Conservation (phyloP, 352 stramenopile genomes). For the Globisporangium spiculum region DNA sequence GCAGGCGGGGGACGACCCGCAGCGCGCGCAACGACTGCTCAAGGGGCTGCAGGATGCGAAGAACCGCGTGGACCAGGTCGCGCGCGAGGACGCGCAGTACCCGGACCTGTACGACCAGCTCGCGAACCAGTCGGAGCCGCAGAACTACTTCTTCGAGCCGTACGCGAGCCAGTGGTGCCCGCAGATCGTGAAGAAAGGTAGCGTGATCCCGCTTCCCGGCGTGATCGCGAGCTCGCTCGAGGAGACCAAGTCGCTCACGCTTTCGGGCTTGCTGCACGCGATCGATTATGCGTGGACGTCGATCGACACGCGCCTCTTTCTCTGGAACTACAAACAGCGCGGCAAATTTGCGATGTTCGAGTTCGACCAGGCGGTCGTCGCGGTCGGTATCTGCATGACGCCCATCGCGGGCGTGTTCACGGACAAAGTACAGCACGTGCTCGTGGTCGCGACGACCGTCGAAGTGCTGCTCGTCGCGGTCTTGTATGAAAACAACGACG, state of each 20-base stretch:
- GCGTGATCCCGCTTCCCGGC: slow-evolving; percentile 58
- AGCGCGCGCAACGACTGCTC: slow-evolving; percentile 42
- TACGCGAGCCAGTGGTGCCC: slow-evolving; percentile 80
- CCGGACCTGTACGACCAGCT: slow-evolving; percentile 82
- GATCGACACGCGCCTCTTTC: slow-evolving; percentile 92
- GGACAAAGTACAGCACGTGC: slow-evolving; percentile 90
- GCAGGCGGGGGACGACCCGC: slow-evolving; percentile 22
- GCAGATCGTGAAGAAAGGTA: slow-evolving; percentile 76
- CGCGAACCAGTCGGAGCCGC: slow-evolving; percentile 74
- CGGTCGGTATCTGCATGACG: slow-evolving; percentile 83
- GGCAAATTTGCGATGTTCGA: slow-evolving; percentile 86
- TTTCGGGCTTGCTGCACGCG: slow-evolving; percentile 91
- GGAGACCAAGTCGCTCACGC: slow-evolving; percentile 60
- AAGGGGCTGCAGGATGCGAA: slow-evolving; percentile 74
- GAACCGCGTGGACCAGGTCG: slow-evolving; percentile 68
- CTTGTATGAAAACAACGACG: slow-evolving; percentile 58
- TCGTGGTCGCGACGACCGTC: slow-evolving; percentile 94
- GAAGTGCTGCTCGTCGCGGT: slow-evolving; percentile 94
- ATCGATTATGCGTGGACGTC: slow-evolving; percentile 93
- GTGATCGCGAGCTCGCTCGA: slow-evolving; percentile 72
- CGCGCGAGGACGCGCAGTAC: slow-evolving; percentile 68
- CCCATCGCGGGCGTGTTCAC: slow-evolving; percentile 92
- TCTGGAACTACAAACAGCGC: slow-evolving; percentile 92
- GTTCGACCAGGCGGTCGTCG: slow-evolving; percentile 91
- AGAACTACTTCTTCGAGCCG: slow-evolving; percentile 90